phyloP scores from a whole-genome alignment of 148 eudicot species.

The Linanthus parryae region DNA sequence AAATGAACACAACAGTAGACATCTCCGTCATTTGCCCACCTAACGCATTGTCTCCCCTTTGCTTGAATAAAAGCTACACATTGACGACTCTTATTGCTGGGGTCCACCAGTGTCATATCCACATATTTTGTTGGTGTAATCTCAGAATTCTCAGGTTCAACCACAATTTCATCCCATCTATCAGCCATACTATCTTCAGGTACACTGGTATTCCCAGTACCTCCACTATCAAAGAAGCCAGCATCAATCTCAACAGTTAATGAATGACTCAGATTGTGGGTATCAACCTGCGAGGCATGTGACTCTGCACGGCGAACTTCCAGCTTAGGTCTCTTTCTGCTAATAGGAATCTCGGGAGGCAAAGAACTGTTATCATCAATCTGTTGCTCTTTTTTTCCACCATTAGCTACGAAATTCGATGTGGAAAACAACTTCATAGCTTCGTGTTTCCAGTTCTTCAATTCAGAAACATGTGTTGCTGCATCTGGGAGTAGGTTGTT shows the following conservation, averaged over 20 bases:
- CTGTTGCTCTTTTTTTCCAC: conserved; percentile 29
- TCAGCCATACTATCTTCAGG: conserved; percentile 22
- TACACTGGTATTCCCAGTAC: conserved; percentile 17
- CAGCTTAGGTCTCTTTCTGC: conserved; percentile 90
- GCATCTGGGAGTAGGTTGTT: conserved; percentile 36
- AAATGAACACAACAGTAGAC: conserved; percentile 90
- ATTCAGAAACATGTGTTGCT: conserved; percentile 50
- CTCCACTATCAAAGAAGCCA: conserved; percentile 37
- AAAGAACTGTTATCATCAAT: conserved; percentile 28
- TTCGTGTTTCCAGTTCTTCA: conserved; percentile 81
- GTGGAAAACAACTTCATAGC: conserved; percentile 61
- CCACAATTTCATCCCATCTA: conserved; percentile 47
- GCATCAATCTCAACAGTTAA: conserved; percentile 43
- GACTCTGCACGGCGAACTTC: conserved; percentile 97
- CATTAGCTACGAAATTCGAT: conserved; percentile 29
- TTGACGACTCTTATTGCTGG: conserved; percentile 47
- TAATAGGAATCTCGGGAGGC: conserved; percentile 33
- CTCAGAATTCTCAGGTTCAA: conserved; percentile 37
- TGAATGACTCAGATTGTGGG: conserved; percentile 29
- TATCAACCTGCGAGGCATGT: conserved; percentile 37
- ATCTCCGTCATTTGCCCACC: conserved; percentile 97
- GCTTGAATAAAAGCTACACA: conserved; percentile 84
- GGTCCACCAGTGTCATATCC: conserved; percentile 22
- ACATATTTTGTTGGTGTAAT: conserved; percentile 27
- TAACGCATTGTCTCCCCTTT: conserved; percentile 88